Base-by-base conservation (phyloP, 805 yeast genomes). In the Lipomyces mesembrius region DNA sequence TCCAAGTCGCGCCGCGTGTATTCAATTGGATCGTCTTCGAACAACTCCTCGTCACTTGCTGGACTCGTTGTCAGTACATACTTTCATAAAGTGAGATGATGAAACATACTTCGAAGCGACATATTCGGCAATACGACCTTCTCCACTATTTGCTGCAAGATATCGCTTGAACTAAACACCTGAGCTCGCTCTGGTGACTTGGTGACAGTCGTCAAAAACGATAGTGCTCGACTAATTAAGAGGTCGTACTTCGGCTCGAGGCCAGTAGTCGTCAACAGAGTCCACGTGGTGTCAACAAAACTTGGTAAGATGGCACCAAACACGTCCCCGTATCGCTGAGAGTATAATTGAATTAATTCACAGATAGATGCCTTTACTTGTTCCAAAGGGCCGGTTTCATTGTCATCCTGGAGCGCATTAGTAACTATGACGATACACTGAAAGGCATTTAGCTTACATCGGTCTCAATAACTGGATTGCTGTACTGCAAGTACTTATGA, bases 21-120 rank as follows among this genome's bases (percentile, higher is more conserved):
- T 74, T 91, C 96, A 63, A 95, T 89, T 49, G 99, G 99, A 76
- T 95, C 99, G 78, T 95, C 99, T 78, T 95, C 99, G 77, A 95
- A 94, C 68, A 88, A 78, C 77, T 96, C 99, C 74, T 91, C 92
- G 76, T 95, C 99, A 1, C 89, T 83, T 65, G 90, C 94, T 58
- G 37, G 2, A 37, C 34, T 43, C 8, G 22, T 11, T 17, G 9
- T 43, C 20, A 43, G 49, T 43, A 17, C 7, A 43, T 37, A n/a
- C n/a, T n/a, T 17, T 17, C 49, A n/a, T 34, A 57, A 29, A 5
- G 4, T 17, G 27, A 25, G 29, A 57, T n/a, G 7, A 11, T 27
- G 27, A 29, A 32, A 25, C 61, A 9, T 46, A 58, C 61, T n/a
- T 74, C 98, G 87, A 67, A 95, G 83, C 11, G 88, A 84, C 73